A percentile compares a stretch with the other conserved stretches of the same genome.
phyloP scores from a whole-genome alignment of 305 asterid species.

The Fraxinus paxiana region DNA sequence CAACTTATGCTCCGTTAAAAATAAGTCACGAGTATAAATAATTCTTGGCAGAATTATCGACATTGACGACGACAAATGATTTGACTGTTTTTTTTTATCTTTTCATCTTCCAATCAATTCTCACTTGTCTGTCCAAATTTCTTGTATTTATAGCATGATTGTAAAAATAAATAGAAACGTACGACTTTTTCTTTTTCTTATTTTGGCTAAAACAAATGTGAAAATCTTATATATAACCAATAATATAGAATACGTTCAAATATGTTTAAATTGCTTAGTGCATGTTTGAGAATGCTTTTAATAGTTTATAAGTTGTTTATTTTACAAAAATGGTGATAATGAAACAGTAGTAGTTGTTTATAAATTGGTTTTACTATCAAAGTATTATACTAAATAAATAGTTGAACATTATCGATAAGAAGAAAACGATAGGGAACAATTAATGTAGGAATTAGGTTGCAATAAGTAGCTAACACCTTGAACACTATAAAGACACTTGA shows the following conservation, averaged over 20 bases:
- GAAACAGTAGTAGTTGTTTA: background rate
- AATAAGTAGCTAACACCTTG: background rate
- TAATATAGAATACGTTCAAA: background rate
- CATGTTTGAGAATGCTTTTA: background rate
- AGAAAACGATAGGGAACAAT: background rate
- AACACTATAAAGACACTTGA: background rate
- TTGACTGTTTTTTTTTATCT: background rate
- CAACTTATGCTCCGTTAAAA: background rate
- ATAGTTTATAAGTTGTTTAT: background rate
- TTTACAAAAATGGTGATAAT: background rate
- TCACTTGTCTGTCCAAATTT: background rate
- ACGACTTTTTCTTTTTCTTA: background rate
- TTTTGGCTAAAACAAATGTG: background rate
- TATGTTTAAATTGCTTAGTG: background rate
- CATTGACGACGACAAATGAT: background rate
- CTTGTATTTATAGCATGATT: background rate
- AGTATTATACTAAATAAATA: background rate
- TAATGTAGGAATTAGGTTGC: background rate
- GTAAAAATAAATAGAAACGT: background rate
- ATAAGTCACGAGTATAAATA: background rate
- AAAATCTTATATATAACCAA: background rate
- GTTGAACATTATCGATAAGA: background rate
- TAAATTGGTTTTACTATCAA: background rate
- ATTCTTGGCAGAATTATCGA: background rate
- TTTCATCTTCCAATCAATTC: background rate